A percentile compares a stretch with the other conserved stretches of the same genome.
Conservation (phyloP, 129 eudicot genomes). For the Smallanthus sonchifolius region DNA sequence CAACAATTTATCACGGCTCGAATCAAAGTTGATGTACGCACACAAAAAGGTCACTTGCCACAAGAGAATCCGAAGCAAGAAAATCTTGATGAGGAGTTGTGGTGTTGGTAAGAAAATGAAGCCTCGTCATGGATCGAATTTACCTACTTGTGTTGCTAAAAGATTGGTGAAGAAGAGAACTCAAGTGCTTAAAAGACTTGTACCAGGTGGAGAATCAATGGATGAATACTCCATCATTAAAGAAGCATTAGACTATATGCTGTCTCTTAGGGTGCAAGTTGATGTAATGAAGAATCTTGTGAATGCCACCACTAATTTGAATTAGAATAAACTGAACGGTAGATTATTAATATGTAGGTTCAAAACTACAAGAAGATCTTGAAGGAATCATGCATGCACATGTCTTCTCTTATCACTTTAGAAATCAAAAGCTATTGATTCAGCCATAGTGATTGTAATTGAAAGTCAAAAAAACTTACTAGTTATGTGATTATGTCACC, state of each 20-base stretch:
- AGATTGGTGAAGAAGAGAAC: constrained; percentile 62
- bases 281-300: constrained; percentile 68
- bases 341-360: neutral
- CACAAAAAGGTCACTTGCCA: constrained; percentile 7
- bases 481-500: neutral
- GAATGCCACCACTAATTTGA: constrained; percentile 31
- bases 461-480: neutral
- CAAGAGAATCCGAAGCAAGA: constrained; percentile 41
- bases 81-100: constrained; percentile 40
- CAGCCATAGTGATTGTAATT: neutral
- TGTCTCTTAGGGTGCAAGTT: constrained; percentile 63
- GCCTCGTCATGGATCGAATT: neutral
- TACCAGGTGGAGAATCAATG: constrained; percentile 77
- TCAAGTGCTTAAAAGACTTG: constrained; percentile 56
- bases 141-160: constrained; percentile 48
- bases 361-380: neutral
- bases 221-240: constrained; percentile 49
- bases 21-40: neutral
- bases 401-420: neutral
- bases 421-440: neutral
- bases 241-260: constrained; percentile 79
- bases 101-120: constrained; percentile 12
- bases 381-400: neutral
- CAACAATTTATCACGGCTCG: constrained; percentile 20
- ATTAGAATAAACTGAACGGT: neutral